phyloP scores from a whole-genome alignment of 2,329 filamentous ascomycete species.

The Stromatinia cepivora region DNA sequence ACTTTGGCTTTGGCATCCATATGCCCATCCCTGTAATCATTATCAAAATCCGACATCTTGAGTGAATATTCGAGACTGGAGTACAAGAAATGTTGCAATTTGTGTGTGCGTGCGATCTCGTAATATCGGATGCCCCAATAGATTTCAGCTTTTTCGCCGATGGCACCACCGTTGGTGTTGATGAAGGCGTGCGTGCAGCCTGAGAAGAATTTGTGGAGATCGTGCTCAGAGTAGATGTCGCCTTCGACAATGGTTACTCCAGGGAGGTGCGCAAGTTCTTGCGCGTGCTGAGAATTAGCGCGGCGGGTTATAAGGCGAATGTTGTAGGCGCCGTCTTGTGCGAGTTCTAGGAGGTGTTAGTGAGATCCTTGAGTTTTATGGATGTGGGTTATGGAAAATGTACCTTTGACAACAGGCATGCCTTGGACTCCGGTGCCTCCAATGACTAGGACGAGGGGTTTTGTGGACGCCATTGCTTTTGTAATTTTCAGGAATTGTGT shows the following conservation, averaged over 20 bases:
- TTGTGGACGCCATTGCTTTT: conserved; percentile 29
- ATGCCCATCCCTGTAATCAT: conserved; percentile 44
- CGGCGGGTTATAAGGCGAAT: conserved; percentile 45
- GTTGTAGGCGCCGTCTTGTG: conserved; percentile 22
- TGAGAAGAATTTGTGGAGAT: conserved; percentile 42
- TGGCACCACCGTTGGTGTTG: conserved; percentile 47
- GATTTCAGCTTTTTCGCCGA: conserved; percentile 41
- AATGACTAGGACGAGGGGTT: conserved; percentile 55
- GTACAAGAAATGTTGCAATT: conserved; percentile 41
- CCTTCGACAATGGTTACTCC: conserved; percentile 45
- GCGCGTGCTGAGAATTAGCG: conserved; percentile 39
- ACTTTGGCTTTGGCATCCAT: conserved; percentile 45
- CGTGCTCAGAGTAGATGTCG: conserved; percentile 41
- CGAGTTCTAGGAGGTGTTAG: conserved; percentile 12
- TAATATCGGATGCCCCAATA: conserved; percentile 44
- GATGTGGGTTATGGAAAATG: conserved; percentile 18
- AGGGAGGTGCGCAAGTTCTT: conserved; percentile 41
- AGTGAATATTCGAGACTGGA: conserved; percentile 44
- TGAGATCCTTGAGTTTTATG: conserved; percentile 27
- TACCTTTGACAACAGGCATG: conserved; percentile 42
- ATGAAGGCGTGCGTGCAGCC: conserved; percentile 44
- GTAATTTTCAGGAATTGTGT: neutral
- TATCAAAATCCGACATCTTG: conserved; percentile 43
- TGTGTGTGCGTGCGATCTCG: conserved; percentile 36
- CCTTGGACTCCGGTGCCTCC: conserved; percentile 46